Evolutionary conservation across 345 rosid genomes (phyloP).

Genomic region (Mercurialis annua): DNA sequence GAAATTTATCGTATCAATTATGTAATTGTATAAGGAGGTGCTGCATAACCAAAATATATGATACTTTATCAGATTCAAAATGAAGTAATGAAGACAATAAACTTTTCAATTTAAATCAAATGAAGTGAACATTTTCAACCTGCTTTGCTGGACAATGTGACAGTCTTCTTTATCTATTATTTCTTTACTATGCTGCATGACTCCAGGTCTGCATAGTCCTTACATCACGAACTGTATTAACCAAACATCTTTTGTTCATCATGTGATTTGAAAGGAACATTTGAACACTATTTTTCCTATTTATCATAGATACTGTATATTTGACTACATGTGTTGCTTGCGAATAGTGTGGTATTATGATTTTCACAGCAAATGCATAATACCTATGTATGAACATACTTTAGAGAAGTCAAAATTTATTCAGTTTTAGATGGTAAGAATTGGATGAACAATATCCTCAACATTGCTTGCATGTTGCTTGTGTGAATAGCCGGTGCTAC

Average conservation of each 20-base stretch:
- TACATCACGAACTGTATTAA: not conserved
- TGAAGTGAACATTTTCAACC: not conserved
- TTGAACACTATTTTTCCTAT: not conserved
- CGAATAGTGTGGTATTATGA: not conserved
- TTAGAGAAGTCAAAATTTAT: not conserved
- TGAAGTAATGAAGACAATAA: not conserved
- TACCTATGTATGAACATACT: not conserved
- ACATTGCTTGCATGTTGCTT: not conserved
- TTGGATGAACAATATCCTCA: not conserved
- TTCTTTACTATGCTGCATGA: not conserved
- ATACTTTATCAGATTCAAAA: not conserved
- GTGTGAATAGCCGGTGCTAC: too few relatives aligned
- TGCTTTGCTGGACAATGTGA: not conserved
- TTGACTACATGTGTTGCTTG: not conserved
- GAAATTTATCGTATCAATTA: not conserved
- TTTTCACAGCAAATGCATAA: not conserved
- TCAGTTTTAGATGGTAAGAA: not conserved
- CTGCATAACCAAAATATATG: not conserved
- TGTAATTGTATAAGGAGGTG: not conserved
- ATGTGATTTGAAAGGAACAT: not conserved
- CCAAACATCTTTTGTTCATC: not conserved
- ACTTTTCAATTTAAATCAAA: not conserved
- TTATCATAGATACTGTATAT: not conserved
- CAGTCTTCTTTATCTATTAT: not conserved
- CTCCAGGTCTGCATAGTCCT: not conserved